Evolutionary conservation across 2,329 filamentous ascomycete species (phyloP).

Genomic region (Xenosphaeropsis pyriputrescens): DNA sequence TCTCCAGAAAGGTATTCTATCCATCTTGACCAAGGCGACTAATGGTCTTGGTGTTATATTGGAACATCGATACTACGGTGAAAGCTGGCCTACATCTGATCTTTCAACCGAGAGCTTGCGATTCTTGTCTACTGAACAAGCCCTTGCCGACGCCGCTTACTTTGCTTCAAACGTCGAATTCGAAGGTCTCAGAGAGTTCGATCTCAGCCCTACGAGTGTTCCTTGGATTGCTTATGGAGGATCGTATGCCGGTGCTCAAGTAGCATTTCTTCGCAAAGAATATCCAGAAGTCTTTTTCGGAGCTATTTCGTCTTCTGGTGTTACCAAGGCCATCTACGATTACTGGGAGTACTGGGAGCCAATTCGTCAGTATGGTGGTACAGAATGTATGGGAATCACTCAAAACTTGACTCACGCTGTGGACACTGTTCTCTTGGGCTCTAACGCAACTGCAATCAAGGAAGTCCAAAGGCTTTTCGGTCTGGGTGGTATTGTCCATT

Average conservation of each 20-base stretch:
- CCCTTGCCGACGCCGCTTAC: conserved; percentile 67
- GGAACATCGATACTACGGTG: conserved; percentile 80
- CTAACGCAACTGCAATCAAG: conserved; percentile 23
- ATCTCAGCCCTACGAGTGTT: conserved; percentile 49
- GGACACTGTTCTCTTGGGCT: conserved; percentile 37
- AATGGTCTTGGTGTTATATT: conserved; percentile 66
- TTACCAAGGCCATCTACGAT: conserved; percentile 63
- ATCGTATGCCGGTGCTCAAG: conserved; percentile 70
- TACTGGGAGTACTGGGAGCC: conserved; percentile 55
- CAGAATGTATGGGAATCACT: conserved; percentile 48
- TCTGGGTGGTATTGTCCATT: conserved; percentile 24
- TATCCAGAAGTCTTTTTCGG: conserved; percentile 65
- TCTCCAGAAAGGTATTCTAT: conserved; percentile 64
- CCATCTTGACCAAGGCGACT: conserved; percentile 54
- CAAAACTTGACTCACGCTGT: conserved; percentile 44
- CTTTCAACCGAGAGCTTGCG: conserved; percentile 57
- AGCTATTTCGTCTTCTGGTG: conserved; percentile 67
- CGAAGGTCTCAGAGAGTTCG: conserved; percentile 48
- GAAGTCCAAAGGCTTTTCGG: conserved; percentile 37
- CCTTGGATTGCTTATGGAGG: conserved; percentile 74
- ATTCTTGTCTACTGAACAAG: conserved; percentile 73
- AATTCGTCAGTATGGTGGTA: conserved; percentile 36
- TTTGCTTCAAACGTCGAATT: conserved; percentile 64
- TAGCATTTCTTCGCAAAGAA: conserved; percentile 57
- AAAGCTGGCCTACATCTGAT: conserved; percentile 53